Conservation (phyloP, 495 filamentous ascomycete genomes). For the Thermothielavioides terrestris region DNA sequence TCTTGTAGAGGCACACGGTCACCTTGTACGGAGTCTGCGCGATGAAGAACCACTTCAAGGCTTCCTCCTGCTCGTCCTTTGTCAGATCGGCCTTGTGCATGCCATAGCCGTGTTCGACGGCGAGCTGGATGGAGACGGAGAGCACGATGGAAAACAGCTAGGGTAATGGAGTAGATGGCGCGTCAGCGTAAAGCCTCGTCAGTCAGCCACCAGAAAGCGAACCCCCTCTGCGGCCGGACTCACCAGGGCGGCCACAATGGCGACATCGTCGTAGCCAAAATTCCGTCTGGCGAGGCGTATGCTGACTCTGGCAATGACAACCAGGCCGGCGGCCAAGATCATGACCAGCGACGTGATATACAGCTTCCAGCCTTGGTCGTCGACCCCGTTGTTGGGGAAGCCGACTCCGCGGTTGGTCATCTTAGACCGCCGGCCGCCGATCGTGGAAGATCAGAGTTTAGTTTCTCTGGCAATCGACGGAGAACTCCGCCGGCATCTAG, state of each 20-base stretch:
- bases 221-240: too few species aligned
- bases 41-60: not conserved
- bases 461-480: not conserved
- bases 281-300: not conserved
- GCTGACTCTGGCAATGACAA: not conserved
- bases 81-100: not conserved
- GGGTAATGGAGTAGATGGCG: too few species aligned
- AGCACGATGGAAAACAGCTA: not conserved
- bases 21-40: conserved; percentile 21
- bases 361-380: conserved; percentile 1
- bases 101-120: not conserved
- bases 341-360: not conserved
- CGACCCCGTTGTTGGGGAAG: not conserved
- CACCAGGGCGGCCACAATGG: not conserved
- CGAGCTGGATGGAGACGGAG: not conserved
- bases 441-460: not conserved
- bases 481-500: not conserved
- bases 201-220: too few species aligned
- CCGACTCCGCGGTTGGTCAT: not conserved
- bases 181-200: too few species aligned
- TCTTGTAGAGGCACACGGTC: conserved; percentile 26
- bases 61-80: not conserved
- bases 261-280: not conserved
- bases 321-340: not conserved
- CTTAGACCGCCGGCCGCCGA: too few species aligned